Evolutionary conservation across 305 asterid genomes (phyloP).

Genomic region (Ilex paraguariensis): DNA sequence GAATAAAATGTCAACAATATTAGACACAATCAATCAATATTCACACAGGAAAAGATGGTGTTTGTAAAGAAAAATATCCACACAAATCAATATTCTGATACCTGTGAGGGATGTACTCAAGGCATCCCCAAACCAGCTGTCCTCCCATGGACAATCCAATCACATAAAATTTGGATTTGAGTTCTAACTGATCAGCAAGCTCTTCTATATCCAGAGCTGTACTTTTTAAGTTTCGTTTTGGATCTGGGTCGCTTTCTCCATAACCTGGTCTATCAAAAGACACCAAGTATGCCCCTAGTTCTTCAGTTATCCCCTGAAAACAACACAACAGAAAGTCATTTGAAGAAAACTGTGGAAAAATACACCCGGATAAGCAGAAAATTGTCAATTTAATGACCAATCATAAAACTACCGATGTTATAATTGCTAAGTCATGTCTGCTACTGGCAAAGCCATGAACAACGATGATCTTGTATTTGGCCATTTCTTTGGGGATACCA

Average conservation of each 20-base stretch:
- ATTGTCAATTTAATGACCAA: not conserved
- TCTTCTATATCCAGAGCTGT: constrained; percentile 67
- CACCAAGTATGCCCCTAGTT: constrained; percentile 43
- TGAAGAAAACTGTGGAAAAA: too few relatives aligned
- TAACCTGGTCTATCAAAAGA: constrained; percentile 57
- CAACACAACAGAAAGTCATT: too few relatives aligned
- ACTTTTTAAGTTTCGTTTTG: constrained; percentile 42
- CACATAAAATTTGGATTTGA: constrained; percentile 59
- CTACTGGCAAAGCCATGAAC: constrained; percentile 62
- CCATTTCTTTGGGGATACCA: constrained; percentile 62
- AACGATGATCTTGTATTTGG: constrained; percentile 52
- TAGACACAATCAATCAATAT: too few relatives aligned
- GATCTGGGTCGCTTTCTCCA: constrained; percentile 61
- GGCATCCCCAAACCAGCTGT: constrained; percentile 79
- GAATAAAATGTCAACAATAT: too few relatives aligned
- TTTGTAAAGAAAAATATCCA: too few relatives aligned
- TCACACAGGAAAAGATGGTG: too few relatives aligned
- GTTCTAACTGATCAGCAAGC: constrained; percentile 61
- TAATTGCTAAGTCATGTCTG: constrained; percentile 42
- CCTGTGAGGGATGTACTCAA: constrained; percentile 75
- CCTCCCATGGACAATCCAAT: constrained; percentile 85
- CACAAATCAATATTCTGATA: constrained; percentile 1
- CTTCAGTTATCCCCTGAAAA: constrained; percentile 51
- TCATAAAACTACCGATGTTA: constrained; percentile 41
- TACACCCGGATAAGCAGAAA: too few relatives aligned